Percentiles rank a stretch among this genome's conserved stretches.
phyloP scores from a whole-genome alignment of 164 flowering plant species.

The Dillenia turbinata region DNA sequence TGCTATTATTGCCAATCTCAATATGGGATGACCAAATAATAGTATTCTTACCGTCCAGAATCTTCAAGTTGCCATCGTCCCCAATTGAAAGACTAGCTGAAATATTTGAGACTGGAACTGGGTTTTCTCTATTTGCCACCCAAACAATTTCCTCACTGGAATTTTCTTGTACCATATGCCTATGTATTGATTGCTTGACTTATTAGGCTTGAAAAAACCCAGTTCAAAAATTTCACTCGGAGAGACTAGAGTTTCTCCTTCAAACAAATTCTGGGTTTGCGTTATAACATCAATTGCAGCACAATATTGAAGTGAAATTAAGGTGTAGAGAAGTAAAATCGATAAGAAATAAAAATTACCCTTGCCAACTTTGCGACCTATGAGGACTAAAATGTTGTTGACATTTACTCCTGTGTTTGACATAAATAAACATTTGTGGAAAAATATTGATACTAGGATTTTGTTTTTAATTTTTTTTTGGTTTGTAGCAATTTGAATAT shows the following conservation, averaged over 20 bases:
- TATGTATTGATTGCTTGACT: conserved; percentile 13
- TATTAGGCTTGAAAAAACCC: conserved; percentile 29
- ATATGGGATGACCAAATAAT: conserved; percentile 23
- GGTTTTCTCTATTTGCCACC: conserved; percentile 39
- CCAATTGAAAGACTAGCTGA: conserved; percentile 9
- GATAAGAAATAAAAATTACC: too few species aligned
- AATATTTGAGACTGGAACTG: conserved; percentile 9
- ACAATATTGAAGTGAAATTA: too few species aligned
- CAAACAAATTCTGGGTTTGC: too few species aligned
- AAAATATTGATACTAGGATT: too few species aligned
- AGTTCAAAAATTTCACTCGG: conserved; percentile 13
- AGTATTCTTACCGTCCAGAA: conserved; percentile 14
- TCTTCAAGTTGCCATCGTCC: conserved; percentile 16
- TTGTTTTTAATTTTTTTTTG: too few species aligned
- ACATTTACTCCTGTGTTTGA: too few species aligned
- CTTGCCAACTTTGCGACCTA: too few species aligned
- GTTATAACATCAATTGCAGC: too few species aligned
- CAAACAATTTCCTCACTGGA: conserved; percentile 22
- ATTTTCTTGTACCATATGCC: conserved; percentile 34
- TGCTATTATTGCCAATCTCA: neutral
- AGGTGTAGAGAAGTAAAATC: too few species aligned
- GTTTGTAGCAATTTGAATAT: too few species aligned
- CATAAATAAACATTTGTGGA: too few species aligned
- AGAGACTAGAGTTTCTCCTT: conserved; percentile 17
- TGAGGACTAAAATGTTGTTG: too few species aligned